A percentile compares a stretch with the other conserved stretches of the same genome.
Conservation (phyloP, 2,329 filamentous ascomycete genomes). For the Mariannaea sp. region DNA sequence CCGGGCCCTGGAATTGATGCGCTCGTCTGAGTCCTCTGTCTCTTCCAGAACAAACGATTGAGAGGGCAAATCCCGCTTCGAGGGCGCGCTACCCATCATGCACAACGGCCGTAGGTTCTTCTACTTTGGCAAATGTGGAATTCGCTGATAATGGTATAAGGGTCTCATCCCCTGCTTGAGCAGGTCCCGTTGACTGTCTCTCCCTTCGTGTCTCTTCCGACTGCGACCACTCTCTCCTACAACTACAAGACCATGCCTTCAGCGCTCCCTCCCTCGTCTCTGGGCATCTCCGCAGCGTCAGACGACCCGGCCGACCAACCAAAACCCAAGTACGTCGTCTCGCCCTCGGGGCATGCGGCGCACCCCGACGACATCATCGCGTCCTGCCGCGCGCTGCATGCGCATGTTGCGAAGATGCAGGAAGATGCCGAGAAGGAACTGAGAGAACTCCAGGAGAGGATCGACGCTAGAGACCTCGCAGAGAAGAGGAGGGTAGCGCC, state of each 20-base stretch:
- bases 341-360: constrained; percentile 77
- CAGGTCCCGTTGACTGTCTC: constrained; percentile 94
- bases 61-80: not conserved
- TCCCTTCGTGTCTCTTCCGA: constrained; percentile 88
- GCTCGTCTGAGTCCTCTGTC: too few species aligned
- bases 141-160: constrained; percentile 48
- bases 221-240: constrained; percentile 89
- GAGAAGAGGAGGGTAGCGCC: constrained; percentile 82
- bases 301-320: constrained; percentile 43
- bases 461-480: constrained; percentile 69
- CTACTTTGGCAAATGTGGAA: not conserved
- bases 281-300: constrained; percentile 45
- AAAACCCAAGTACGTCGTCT: constrained; percentile 77
- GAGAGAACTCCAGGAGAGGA: constrained; percentile 69
- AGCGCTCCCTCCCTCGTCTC: constrained; percentile 66
- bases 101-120: constrained; percentile 44
- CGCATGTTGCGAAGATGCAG: constrained; percentile 72
- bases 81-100: constrained; percentile 29
- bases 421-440: constrained; percentile 71
- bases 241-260: constrained; percentile 92
- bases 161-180: constrained; percentile 83
- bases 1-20: not conserved
- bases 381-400: constrained; percentile 78
- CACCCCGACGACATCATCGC: constrained; percentile 85
- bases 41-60: too few species aligned